These are phyloP conservation scores for Cercospora sp. DNA, from an alignment of 2,329 filamentous ascomycete species.

Conservation along the genomic window DNA sequence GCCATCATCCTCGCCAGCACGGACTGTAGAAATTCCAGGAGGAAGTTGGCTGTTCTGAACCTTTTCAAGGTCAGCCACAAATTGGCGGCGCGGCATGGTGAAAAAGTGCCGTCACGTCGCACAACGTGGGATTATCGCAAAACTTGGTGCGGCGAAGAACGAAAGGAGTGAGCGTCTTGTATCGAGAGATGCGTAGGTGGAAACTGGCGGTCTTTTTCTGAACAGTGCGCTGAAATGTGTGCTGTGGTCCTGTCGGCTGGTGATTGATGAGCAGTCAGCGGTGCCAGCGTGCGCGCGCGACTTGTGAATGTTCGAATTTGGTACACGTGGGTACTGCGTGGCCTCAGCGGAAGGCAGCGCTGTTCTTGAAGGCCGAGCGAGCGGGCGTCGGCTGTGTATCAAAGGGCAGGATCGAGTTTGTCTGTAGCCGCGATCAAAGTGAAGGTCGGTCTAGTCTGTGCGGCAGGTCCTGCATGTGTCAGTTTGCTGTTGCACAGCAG, in stretches of 20 bases:
- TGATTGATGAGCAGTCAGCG: background rate
- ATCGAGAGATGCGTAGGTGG: background rate
- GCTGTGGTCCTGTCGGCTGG: background rate
- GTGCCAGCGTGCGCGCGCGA: background rate
- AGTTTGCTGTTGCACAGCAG: slow-evolving; percentile 1
- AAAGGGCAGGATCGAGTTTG: background rate
- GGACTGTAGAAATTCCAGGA: slow-evolving; percentile 56
- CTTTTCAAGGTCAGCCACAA: slow-evolving; percentile 59
- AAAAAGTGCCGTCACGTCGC: background rate
- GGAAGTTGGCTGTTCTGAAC: slow-evolving; percentile 45
- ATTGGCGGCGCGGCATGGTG: slow-evolving; percentile 66
- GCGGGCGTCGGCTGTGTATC: background rate
- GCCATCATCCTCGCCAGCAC: slow-evolving; percentile 68
- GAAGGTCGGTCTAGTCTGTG: background rate
- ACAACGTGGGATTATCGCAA: background rate
- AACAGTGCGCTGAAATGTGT: background rate
- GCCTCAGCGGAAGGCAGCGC: background rate
- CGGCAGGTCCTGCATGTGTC: background rate
- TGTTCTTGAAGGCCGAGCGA: background rate
- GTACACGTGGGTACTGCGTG: background rate
- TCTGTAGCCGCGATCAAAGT: background rate
- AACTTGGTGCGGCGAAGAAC: background rate
- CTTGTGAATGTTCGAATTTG: background rate
- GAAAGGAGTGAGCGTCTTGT: background rate
- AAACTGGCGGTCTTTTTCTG: background rate